Evolutionary conservation across 2,329 filamentous ascomycete species (phyloP).

Genomic region (Aspergillus melleus): DNA sequence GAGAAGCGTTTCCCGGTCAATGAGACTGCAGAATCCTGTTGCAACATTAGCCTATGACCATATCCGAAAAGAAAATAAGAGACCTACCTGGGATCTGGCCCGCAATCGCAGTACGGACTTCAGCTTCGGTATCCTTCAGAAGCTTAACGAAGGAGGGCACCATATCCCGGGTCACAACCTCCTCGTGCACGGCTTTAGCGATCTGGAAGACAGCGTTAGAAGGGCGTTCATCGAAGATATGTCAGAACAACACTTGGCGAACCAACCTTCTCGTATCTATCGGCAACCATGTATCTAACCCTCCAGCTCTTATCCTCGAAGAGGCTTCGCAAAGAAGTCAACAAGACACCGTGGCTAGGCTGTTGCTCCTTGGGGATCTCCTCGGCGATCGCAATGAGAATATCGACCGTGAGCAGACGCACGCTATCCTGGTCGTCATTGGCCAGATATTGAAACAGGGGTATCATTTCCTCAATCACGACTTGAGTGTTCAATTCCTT

Average conservation of each 20-base stretch:
- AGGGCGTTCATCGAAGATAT: background rate
- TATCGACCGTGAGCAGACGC: conserved; percentile 89
- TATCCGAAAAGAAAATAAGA: background rate
- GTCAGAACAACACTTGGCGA: background rate
- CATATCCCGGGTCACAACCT: conserved; percentile 89
- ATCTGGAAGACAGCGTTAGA: conserved; percentile 59
- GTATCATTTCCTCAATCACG: conserved; percentile 98
- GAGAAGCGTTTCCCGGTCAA: conserved; percentile 83
- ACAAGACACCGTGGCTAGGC: conserved; percentile 87
- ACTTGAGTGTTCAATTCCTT: conserved; percentile 91
- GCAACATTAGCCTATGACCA: conserved; percentile 20
- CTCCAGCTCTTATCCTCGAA: conserved; percentile 99
- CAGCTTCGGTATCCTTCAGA: conserved; percentile 95
- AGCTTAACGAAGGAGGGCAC: conserved; percentile 97
- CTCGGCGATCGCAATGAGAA: conserved; percentile 94
- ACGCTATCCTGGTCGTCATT: conserved; percentile 98
- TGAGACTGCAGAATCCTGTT: conserved; percentile 82
- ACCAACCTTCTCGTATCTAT: conserved; percentile 90
- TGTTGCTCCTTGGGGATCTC: conserved; percentile 98
- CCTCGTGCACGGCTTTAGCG: conserved; percentile 96
- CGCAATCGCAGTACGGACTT: conserved; percentile 94
- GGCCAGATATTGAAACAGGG: conserved; percentile 94
- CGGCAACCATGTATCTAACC: conserved; percentile 98
- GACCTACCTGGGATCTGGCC: conserved; percentile 82
- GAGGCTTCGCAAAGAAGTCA: conserved; percentile 85